Evolutionary conservation across 257 asterid genomes (phyloP).

Genomic region (Voacanga thouarsii): DNA sequence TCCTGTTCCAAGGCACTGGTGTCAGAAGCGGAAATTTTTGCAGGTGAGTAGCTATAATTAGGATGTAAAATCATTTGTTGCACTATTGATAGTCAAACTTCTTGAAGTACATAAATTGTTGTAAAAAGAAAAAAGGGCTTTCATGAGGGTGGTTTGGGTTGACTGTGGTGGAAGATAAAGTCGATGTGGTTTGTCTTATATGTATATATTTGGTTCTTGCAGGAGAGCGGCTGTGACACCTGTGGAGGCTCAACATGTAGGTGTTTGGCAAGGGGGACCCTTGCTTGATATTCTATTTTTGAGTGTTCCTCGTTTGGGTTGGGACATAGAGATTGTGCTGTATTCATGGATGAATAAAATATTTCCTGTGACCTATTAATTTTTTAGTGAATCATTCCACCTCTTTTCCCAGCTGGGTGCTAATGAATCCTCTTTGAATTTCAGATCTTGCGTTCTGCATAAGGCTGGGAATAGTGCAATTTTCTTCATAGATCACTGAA

Average conservation of each 20-base stretch:
- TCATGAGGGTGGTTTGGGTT: slow-evolving; percentile 44
- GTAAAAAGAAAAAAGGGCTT: slow-evolving; percentile 26
- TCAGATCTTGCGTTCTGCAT: slow-evolving; percentile 11
- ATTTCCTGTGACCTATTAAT: background rate
- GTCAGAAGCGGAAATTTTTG: slow-evolving; percentile 89
- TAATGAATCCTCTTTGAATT: background rate
- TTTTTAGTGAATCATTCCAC: background rate
- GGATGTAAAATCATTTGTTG: slow-evolving; percentile 13
- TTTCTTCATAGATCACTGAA: background rate
- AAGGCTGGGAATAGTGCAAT: slow-evolving; percentile 7
- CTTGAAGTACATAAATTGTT: background rate
- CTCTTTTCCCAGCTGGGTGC: background rate
- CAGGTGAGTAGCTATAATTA: slow-evolving; percentile 57
- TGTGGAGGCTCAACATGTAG: slow-evolving; percentile 96
- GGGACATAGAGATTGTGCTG: slow-evolving; percentile 26
- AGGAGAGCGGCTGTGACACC: slow-evolving; percentile 88
- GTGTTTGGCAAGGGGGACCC: slow-evolving; percentile 87
- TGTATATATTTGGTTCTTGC: slow-evolving; percentile 92
- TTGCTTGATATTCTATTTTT: slow-evolving; percentile 49
- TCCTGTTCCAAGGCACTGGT: slow-evolving; percentile 99
- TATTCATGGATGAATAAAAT: background rate
- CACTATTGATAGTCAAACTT: background rate
- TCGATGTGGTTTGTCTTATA: slow-evolving; percentile 88
- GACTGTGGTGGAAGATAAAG: slow-evolving; percentile 58
- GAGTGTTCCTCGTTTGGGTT: slow-evolving; percentile 51